Evolutionary conservation across 257 asterid species (phyloP).

Genomic region (Ilex aquifolium): DNA sequence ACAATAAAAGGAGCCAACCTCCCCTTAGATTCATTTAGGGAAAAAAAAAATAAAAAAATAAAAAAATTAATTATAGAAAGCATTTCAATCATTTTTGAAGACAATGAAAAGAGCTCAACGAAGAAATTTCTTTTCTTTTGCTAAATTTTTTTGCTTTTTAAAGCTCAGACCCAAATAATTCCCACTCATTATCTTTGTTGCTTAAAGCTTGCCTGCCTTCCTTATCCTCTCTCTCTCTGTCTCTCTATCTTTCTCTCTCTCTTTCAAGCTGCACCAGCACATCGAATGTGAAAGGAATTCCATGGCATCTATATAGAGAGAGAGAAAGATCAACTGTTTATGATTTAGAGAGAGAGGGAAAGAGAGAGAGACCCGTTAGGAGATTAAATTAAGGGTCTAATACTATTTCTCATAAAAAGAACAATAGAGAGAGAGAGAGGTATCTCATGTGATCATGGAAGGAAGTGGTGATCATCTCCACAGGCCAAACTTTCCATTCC

Average conservation of each 20-base stretch:
- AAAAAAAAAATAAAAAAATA: background rate
- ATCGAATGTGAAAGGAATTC: slow-evolving; percentile 13
- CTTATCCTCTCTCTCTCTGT: slow-evolving; percentile 36
- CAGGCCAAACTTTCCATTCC: slow-evolving; percentile 78
- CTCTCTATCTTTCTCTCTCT: slow-evolving; percentile 14
- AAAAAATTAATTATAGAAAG: background rate
- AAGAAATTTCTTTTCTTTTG: slow-evolving; percentile 32
- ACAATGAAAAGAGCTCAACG: slow-evolving; percentile 16
- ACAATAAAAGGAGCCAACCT: slow-evolving; percentile 33
- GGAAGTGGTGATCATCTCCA: slow-evolving; percentile 71
- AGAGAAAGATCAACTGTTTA: slow-evolving; percentile 8
- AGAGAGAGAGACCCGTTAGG: slow-evolving; percentile 21
- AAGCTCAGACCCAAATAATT: slow-evolving; percentile 73
- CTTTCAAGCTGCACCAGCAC: slow-evolving; percentile 21
- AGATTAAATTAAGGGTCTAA: slow-evolving; percentile 17
- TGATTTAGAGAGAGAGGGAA: slow-evolving; percentile 7
- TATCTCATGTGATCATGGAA: slow-evolving; percentile 77
- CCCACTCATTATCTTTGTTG: slow-evolving; percentile 97
- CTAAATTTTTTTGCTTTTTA: slow-evolving; percentile 28
- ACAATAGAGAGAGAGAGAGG: slow-evolving; percentile 9
- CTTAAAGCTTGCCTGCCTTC: slow-evolving; percentile 62
- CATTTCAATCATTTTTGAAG: too few relatives aligned
- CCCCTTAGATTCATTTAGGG: background rate
- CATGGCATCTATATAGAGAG: slow-evolving; percentile 31
- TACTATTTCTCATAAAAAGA: slow-evolving; percentile 8